phyloP scores from a whole-genome alignment of 345 rosid species.

The Moricandia arvensis region DNA sequence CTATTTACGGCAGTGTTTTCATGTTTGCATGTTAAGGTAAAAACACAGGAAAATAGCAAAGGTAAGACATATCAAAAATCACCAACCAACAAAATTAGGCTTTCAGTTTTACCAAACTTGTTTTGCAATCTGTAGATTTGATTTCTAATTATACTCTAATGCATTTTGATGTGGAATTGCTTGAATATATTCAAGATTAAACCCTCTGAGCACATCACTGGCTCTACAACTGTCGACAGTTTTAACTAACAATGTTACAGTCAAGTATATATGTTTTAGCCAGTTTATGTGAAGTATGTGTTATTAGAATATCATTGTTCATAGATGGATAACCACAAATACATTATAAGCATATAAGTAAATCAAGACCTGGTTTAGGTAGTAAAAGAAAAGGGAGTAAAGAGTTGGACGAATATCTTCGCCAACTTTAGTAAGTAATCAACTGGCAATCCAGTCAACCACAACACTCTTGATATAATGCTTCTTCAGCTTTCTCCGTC shows the following conservation, averaged over 20 bases:
- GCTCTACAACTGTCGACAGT: background rate
- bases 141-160: background rate
- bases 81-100: too few species aligned
- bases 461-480: constrained; percentile 39
- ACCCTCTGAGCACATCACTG: background rate
- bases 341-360: background rate
- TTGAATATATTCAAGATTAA: background rate
- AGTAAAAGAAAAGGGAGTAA: background rate
- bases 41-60: background rate
- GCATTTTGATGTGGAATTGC: background rate
- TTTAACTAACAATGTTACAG: background rate
- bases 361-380: background rate
- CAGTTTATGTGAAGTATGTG: background rate
- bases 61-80: background rate
- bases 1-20: background rate
- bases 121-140: too few species aligned
- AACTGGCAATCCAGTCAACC: constrained; percentile 29
- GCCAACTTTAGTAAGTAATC: background rate
- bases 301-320: background rate
- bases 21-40: background rate
- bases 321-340: background rate
- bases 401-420: background rate
- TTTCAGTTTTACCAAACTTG: too few species aligned
- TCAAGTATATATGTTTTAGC: background rate
- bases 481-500: constrained; percentile 66